Evolutionary conservation across 2,329 filamentous ascomycete genomes (phyloP), one percentile per base, ranked within the genome.

Genomic region (Claviceps citrina): DNA sequence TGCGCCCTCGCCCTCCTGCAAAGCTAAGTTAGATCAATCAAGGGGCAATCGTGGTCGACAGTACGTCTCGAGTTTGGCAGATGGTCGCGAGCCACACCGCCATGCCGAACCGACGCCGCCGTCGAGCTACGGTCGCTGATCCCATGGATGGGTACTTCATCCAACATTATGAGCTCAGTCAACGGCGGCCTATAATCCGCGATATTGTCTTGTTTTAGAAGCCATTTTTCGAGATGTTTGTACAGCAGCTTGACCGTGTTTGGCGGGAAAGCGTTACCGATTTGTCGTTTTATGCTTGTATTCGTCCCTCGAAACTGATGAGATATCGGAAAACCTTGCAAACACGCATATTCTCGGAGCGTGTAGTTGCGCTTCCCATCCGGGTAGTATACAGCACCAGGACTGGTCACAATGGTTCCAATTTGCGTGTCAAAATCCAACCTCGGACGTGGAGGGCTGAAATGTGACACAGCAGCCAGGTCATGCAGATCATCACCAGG

Each of bases 181-280:
- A 44, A 42, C 1, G 37, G 1, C 5, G 43, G 46, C 15, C 45
- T 41, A n/a, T 46, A 48, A 7, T 19, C 46, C 13, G 26, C 33
- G 15, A 66, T 50, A 0, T 58, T 53, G 40, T 75, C 71, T 16
- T 62, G 51, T 1, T 53, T 45, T 12, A 70, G 52, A 1, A 76
- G 51, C 58, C 64, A 70, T 7, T 53, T 45, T 15, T 64, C 55
- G 7, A 76, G 49, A 36, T 72, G 67, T n/a, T 54, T 51, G 44
- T 68, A 73, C 0, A 76, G 49, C 0, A 66, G 56, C 20, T 59
- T 57, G 3, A 73, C 73, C 0, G 70, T 67, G 22, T 61, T 61
- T 0, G 82, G 74, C 0, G 84, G 81, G 13, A 89, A 84, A 0
- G 83, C 84, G 50, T 91, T 89, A 0, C 84, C 84, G 46, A 89